phyloP scores from a whole-genome alignment of 116 monocot species.

The Cymodocea nodosa region DNA sequence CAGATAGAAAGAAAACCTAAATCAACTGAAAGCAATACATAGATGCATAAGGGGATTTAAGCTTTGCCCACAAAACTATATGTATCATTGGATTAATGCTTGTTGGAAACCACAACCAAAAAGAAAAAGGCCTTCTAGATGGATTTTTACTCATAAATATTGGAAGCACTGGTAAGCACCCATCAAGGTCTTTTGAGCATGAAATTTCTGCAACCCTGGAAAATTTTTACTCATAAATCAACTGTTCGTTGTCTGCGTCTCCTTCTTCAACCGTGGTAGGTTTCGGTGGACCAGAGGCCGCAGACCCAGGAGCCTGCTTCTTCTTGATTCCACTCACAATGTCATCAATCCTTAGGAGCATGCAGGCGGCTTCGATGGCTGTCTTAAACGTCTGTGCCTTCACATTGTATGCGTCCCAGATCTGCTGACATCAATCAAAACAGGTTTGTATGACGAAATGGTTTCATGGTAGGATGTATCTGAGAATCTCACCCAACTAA shows the following conservation, averaged over 20 bases:
- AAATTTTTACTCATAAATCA: slow-evolving; percentile 56
- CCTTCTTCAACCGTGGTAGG: slow-evolving; percentile 67
- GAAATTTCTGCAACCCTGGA: background rate
- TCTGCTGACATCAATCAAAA: slow-evolving; percentile 19
- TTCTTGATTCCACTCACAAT: slow-evolving; percentile 94
- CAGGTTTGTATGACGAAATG: background rate
- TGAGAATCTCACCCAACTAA: too few relatives aligned
- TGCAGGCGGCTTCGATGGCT: slow-evolving; percentile 82
- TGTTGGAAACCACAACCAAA: too few relatives aligned
- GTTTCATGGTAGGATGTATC: background rate
- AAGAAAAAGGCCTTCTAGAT: too few relatives aligned
- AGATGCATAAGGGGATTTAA: too few relatives aligned
- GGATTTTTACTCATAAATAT: too few relatives aligned
- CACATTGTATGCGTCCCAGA: slow-evolving; percentile 86
- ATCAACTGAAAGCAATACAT: too few relatives aligned
- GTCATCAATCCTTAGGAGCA: slow-evolving; percentile 85
- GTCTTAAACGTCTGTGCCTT: slow-evolving; percentile 91
- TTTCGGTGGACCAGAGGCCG: slow-evolving; percentile 34
- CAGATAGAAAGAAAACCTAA: too few relatives aligned
- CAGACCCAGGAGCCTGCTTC: slow-evolving; percentile 65
- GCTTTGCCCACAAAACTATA: too few relatives aligned
- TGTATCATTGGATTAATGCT: too few relatives aligned
- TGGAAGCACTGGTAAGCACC: background rate
- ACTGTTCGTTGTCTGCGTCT: slow-evolving; percentile 80
- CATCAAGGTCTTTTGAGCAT: background rate